These are phyloP conservation scores for Ascochyta lentis DNA, from an alignment of 2,329 filamentous ascomycete genomes.

Conservation along the genomic window DNA sequence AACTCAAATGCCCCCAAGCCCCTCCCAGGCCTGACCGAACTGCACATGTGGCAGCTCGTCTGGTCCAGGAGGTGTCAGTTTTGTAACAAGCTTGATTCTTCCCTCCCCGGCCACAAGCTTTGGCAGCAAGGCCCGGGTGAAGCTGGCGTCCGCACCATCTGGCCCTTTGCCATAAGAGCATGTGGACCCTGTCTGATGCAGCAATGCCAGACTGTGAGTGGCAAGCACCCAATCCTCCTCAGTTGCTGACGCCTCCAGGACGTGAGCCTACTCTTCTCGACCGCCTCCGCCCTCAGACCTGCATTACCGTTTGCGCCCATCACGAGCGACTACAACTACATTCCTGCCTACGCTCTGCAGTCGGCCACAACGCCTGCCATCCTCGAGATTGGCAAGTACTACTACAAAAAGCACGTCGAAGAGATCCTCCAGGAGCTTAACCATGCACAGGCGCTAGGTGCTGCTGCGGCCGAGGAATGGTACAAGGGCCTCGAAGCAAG, in stretches of 20 bases:
- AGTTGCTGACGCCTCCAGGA: slow-evolving; percentile 60
- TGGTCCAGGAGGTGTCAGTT: slow-evolving; percentile 71
- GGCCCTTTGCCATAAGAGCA: slow-evolving; percentile 71
- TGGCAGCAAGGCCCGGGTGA: slow-evolving; percentile 69
- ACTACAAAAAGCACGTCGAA: slow-evolving; percentile 68
- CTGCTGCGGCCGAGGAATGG: slow-evolving; percentile 77
- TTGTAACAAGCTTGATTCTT: slow-evolving; percentile 59
- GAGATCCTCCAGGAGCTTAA: slow-evolving; percentile 68
- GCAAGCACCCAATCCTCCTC: slow-evolving; percentile 8
- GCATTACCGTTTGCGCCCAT: slow-evolving; percentile 74
- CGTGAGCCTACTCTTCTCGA: slow-evolving; percentile 70
- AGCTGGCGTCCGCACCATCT: slow-evolving; percentile 68
- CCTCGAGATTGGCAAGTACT: slow-evolving; percentile 69
- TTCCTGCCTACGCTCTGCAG: slow-evolving; percentile 64
- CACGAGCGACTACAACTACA: slow-evolving; percentile 66
- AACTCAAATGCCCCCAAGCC: slow-evolving; percentile 73
- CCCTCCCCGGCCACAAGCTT: slow-evolving; percentile 45
- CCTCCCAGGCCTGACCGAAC: slow-evolving; percentile 68
- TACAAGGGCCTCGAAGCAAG: slow-evolving; percentile 73
- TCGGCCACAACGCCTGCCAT: slow-evolving; percentile 56
- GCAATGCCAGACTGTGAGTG: slow-evolving; percentile 68
- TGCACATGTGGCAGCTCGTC: slow-evolving; percentile 78
- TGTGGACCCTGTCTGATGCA: slow-evolving; percentile 71
- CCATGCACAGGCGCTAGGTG: slow-evolving; percentile 69
- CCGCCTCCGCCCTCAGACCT: slow-evolving; percentile 66